A percentile compares a stretch with the other conserved stretches of the same genome.
phyloP scores from a whole-genome alignment of 768 basidiomycete genomes.

The Phallus indusiatus region DNA sequence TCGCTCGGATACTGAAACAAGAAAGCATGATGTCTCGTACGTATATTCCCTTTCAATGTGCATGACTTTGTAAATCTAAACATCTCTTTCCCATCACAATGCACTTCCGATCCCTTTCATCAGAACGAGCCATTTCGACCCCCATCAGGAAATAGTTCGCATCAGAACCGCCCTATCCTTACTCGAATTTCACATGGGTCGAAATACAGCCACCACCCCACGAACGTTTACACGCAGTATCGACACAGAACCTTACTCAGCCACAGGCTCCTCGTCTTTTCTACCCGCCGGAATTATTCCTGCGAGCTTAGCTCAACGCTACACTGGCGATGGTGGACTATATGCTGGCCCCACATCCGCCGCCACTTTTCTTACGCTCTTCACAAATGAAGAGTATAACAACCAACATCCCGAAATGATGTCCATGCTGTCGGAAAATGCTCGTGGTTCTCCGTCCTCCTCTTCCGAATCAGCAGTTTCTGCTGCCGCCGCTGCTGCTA shows the following conservation, averaged over 20 bases:
- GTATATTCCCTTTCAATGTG: conserved; percentile 14
- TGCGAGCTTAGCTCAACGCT: conserved; percentile 55
- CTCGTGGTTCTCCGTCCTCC: neutral
- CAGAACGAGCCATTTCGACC: conserved; percentile 28
- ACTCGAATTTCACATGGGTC: conserved; percentile 37
- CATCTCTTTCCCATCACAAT: conserved; percentile 20
- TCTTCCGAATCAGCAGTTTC: neutral
- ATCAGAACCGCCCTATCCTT: conserved; percentile 60
- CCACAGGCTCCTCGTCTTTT: neutral
- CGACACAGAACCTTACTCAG: neutral
- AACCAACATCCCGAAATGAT: neutral
- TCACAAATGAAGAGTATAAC: conserved; percentile 6
- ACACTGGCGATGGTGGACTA: conserved; percentile 46
- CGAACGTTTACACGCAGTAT: neutral
- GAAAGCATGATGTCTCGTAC: conserved; percentile 12
- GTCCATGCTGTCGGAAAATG: neutral
- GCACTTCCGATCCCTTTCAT: too few species aligned
- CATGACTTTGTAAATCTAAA: conserved; percentile 6
- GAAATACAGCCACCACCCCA: neutral
- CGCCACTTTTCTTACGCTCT: conserved; percentile 53
- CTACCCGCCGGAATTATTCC: conserved; percentile 17
- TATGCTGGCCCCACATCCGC: conserved; percentile 77
- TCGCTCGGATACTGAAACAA: neutral
- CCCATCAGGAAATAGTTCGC: conserved; percentile 56
- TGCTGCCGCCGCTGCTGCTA: neutral